These are phyloP conservation scores for Westerdykella aurantiaca DNA, from an alignment of 2,329 filamentous ascomycete species.

Conservation along the genomic window DNA sequence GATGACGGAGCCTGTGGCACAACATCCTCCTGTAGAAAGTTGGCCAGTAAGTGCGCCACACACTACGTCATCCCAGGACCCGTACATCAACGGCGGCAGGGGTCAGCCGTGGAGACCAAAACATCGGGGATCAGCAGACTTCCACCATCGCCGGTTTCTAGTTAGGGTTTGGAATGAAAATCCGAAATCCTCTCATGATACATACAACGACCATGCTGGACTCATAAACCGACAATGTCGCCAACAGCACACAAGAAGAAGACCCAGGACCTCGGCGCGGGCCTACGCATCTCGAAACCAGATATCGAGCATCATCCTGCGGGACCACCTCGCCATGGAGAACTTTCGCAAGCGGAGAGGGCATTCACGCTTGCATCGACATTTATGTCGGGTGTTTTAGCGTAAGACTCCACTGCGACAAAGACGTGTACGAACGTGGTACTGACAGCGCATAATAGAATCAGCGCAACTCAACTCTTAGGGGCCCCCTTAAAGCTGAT, in stretches of 20 bases:
- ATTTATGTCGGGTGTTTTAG: slow-evolving; percentile 46
- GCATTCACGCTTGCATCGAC: slow-evolving; percentile 48
- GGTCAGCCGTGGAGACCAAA: not conserved
- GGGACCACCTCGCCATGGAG: slow-evolving; percentile 43
- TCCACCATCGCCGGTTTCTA: not conserved
- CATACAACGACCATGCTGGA: slow-evolving; percentile 9
- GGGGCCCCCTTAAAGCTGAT: slow-evolving; percentile 70
- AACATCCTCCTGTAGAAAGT: slow-evolving; percentile 15
- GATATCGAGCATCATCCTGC: slow-evolving; percentile 39
- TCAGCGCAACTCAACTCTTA: slow-evolving; percentile 65
- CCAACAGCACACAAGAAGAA: slow-evolving; percentile 26
- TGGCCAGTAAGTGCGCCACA: slow-evolving; percentile 27
- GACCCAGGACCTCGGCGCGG: slow-evolving; percentile 38
- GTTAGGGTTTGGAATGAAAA: not conserved
- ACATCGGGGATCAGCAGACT: no score
- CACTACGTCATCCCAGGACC: slow-evolving; percentile 24
- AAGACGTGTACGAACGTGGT: not conserved
- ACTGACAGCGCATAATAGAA: slow-evolving; percentile 29
- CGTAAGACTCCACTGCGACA: slow-evolving; percentile 25
- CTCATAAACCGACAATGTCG: slow-evolving; percentile 3
- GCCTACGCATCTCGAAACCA: slow-evolving; percentile 40
- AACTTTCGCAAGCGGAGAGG: slow-evolving; percentile 45
- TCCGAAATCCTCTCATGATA: not conserved
- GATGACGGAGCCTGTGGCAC: slow-evolving; percentile 5
- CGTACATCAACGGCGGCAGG: not conserved